Evolutionary conservation across 2,329 filamentous ascomycete species (phyloP).

Genomic region (Colletotrichum sp.): DNA sequence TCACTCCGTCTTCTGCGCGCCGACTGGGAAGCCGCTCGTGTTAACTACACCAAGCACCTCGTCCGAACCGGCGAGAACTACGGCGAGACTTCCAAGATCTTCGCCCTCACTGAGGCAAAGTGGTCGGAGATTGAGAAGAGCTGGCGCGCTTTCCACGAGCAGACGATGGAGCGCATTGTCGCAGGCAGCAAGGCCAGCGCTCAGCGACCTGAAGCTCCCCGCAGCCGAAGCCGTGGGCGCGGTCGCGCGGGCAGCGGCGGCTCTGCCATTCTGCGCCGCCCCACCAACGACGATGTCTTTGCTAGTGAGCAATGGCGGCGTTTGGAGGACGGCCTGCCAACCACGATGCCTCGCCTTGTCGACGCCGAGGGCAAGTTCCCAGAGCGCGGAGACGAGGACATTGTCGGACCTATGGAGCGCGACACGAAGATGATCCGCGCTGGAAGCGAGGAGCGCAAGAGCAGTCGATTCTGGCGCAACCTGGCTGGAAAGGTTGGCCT

Average conservation of each 20-base stretch:
- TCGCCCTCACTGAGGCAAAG: slow-evolving; percentile 83
- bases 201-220: slow-evolving; percentile 29
- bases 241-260: slow-evolving; percentile 47
- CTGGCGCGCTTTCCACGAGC: slow-evolving; percentile 76
- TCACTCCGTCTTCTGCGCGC: slow-evolving; percentile 67
- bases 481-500: slow-evolving; percentile 51
- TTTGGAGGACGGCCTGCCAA: slow-evolving; percentile 62
- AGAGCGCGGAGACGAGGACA: slow-evolving; percentile 85
- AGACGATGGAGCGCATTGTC: slow-evolving; percentile 60
- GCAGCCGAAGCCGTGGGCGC: slow-evolving; percentile 45
- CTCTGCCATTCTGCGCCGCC: slow-evolving; percentile 31
- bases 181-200: slow-evolving; percentile 38
- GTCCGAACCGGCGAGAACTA: slow-evolving; percentile 91
- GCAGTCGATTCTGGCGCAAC: slow-evolving; percentile 52
- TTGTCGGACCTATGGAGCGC: slow-evolving; percentile 88
- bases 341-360: slow-evolving; percentile 71
- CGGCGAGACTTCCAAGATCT: slow-evolving; percentile 87
- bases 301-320: slow-evolving; percentile 47
- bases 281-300: slow-evolving; percentile 42
- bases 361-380: slow-evolving; percentile 86
- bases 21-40: slow-evolving; percentile 83
- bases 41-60: slow-evolving; percentile 88
- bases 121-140: slow-evolving; percentile 80
- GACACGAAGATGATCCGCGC: slow-evolving; percentile 57
- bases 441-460: slow-evolving; percentile 47